Evolutionary conservation across 306 rosid species (phyloP).

Genomic region (Trichosanthes truncata): DNA sequence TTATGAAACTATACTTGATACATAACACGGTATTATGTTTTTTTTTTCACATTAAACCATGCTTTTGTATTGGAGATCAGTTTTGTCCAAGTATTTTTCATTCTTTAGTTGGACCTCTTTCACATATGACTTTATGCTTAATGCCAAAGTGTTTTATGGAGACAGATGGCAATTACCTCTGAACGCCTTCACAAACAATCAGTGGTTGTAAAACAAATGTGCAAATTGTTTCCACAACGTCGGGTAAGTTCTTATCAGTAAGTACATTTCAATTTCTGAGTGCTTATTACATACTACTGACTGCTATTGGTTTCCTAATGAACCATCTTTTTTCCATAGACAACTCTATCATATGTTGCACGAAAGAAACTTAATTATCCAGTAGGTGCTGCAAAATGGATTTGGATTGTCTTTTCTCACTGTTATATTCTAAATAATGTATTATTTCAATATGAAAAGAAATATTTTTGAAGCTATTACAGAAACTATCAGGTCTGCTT

Average conservation of each 20-base stretch:
- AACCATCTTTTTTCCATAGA: constrained; percentile 2
- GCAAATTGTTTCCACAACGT: constrained; percentile 88
- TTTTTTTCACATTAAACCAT: background rate
- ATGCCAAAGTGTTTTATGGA: constrained; percentile 14
- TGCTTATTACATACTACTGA: background rate
- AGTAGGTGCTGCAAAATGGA: background rate
- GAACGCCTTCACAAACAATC: constrained; percentile 91
- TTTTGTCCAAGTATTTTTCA: background rate
- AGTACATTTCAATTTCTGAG: constrained; percentile 9
- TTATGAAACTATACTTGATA: background rate
- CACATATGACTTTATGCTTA: constrained; percentile 10
- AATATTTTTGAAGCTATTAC: background rate
- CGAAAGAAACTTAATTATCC: background rate
- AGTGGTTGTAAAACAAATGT: constrained; percentile 79
- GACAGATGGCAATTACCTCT: constrained; percentile 89
- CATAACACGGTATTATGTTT: background rate
- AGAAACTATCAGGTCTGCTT: background rate
- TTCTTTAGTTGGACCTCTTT: constrained; percentile 1
- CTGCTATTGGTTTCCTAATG: background rate
- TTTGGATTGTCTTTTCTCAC: background rate
- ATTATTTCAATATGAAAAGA: background rate
- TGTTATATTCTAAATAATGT: background rate
- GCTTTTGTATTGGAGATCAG: background rate
- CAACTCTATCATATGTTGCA: background rate
- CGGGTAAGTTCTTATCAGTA: constrained; percentile 43